A percentile compares a stretch with the other conserved stretches of the same genome.
Evolutionary conservation across 208 protist genomes (phyloP).

Genomic region (Crithidia acanthocephali): DNA sequence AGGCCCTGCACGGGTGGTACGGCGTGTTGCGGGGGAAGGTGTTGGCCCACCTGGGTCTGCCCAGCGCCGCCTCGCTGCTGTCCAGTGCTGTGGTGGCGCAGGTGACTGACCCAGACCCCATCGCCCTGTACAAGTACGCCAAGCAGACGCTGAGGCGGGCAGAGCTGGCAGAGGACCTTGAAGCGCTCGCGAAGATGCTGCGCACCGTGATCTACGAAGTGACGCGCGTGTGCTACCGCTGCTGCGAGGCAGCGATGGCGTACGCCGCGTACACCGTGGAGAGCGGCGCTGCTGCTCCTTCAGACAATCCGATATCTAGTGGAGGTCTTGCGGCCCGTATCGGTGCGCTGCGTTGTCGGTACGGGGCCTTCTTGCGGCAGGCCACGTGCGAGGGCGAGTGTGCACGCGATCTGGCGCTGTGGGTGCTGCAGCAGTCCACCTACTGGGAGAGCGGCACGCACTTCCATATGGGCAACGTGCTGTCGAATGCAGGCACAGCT

Average conservation of each 20-base stretch:
- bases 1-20: conserved; percentile 34
- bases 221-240: conserved; percentile 41
- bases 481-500: neutral
- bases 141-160: conserved; percentile 30
- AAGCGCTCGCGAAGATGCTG: conserved; percentile 25
- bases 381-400: conserved; percentile 41
- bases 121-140: conserved; percentile 45
- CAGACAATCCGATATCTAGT: too few relatives aligned
- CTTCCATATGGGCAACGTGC: conserved; percentile 15
- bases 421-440: conserved; percentile 56
- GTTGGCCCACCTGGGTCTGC: conserved; percentile 40
- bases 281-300: neutral
- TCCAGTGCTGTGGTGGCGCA: conserved; percentile 61
- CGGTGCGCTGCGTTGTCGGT: conserved; percentile 40
- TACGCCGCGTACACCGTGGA: conserved; percentile 18
- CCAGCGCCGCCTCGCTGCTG: conserved; percentile 48
- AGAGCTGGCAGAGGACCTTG: conserved; percentile 44
- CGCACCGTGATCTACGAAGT: conserved; percentile 22
- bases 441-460: conserved; percentile 28
- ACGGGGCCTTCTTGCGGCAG: conserved; percentile 43
- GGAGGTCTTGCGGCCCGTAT: conserved; percentile 17
- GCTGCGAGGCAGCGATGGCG: conserved; percentile 36
- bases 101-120: conserved; percentile 35
- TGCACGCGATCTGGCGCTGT: conserved; percentile 54
- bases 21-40: conserved; percentile 24